Evolutionary conservation across 768 basidiomycete genomes (phyloP).

Genomic region (Candolleomyces efflorescens): DNA sequence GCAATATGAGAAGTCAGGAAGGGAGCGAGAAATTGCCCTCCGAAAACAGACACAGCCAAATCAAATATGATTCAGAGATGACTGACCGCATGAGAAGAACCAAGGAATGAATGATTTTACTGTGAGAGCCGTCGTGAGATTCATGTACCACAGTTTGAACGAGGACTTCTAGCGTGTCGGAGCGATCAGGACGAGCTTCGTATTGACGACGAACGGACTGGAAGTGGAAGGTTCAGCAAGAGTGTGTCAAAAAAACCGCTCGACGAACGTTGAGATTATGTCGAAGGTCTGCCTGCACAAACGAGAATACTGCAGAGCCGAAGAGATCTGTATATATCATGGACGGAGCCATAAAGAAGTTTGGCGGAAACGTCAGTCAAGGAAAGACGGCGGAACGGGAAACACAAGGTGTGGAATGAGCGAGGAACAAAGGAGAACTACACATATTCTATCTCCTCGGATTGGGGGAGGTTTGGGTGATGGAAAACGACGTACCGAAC

Average conservation of each 20-base stretch:
- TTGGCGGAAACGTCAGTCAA: not conserved
- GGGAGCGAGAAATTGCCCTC: not conserved
- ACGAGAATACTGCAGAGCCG: constrained; percentile 65
- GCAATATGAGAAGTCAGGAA: not conserved
- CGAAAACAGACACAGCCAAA: not conserved
- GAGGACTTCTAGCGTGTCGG: constrained; percentile 56
- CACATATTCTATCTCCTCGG: not conserved
- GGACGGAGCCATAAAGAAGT: no score
- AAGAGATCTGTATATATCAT: constrained; percentile 46
- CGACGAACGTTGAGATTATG: constrained; percentile 56
- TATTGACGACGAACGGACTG: constrained; percentile 66
- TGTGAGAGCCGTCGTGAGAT: constrained; percentile 28
- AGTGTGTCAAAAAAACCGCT: constrained; percentile 11
- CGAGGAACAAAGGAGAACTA: not conserved
- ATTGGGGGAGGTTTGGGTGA: not conserved
- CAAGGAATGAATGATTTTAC: constrained; percentile 56
- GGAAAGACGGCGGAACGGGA: not conserved
- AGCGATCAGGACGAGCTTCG: constrained; percentile 36
- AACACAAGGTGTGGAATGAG: constrained; percentile 5
- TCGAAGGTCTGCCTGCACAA: constrained; percentile 68
- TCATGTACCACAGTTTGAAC: constrained; percentile 42
- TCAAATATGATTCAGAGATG: no score
- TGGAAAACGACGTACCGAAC: constrained; percentile 49
- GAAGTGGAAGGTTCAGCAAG: not conserved
- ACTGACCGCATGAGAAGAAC: constrained; percentile 63